A percentile compares a stretch with the other conserved stretches of the same genome.
Conservation (phyloP, 73 alveolate species). For the Blepharisma japonicum region DNA sequence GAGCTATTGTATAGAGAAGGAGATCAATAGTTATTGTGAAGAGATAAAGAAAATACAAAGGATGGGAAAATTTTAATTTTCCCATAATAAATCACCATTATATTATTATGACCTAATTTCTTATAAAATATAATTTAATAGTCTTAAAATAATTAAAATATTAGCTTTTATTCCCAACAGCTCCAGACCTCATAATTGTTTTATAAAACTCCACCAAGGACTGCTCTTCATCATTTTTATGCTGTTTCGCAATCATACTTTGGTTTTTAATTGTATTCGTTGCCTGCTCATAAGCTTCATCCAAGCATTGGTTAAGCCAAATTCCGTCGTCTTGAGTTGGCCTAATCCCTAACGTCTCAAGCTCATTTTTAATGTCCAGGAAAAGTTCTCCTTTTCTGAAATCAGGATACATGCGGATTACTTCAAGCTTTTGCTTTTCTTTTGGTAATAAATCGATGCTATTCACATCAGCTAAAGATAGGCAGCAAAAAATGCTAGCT, state of each 20-base stretch:
- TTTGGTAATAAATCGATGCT: slow-evolving; percentile 80
- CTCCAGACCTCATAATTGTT: slow-evolving; percentile 11
- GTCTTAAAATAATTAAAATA: too few species aligned
- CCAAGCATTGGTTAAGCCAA: slow-evolving; percentile 92
- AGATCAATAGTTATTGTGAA: too few species aligned
- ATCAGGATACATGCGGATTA: slow-evolving; percentile 91
- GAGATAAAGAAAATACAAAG: too few species aligned
- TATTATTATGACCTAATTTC: too few species aligned
- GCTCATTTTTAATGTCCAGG: slow-evolving; percentile 90
- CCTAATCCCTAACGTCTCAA: slow-evolving; percentile 74
- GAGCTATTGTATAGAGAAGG: too few species aligned
- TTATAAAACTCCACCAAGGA: slow-evolving; percentile 55
- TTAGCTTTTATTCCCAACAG: too few species aligned
- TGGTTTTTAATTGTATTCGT: slow-evolving; percentile 61
- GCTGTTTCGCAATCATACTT: slow-evolving; percentile 52
- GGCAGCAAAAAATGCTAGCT: slow-evolving; percentile 85
- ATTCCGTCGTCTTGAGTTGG: slow-evolving; percentile 92
- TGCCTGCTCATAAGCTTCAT: slow-evolving; percentile 89
- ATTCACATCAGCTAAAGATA: slow-evolving; percentile 92
- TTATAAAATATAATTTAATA: too few species aligned
- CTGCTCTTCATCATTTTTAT: slow-evolving; percentile 45
- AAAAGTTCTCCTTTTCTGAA: slow-evolving; percentile 94
- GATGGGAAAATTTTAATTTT: too few species aligned
- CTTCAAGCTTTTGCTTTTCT: slow-evolving; percentile 92
- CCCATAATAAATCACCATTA: too few species aligned